Base-by-base conservation (phyloP, 345 rosid species). In the Excoecaria agallocha region DNA sequence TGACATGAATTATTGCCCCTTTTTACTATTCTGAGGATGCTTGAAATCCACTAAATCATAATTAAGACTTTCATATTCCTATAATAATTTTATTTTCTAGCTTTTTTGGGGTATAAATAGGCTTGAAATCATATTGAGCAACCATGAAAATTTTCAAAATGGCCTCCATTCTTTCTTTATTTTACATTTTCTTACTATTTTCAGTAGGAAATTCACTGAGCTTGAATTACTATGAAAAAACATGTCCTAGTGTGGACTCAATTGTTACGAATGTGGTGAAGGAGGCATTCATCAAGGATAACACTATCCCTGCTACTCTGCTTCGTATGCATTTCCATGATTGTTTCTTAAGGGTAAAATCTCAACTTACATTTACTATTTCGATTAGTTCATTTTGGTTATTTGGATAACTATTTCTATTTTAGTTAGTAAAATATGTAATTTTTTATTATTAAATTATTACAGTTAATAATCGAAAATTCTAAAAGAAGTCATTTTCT, bases 291-390 rank as follows among this genome's bases (percentile, higher is more conserved):
- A 35, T 15, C 20, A 76, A 66, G 60, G 88, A 85, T 55, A 83
- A 74, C 20, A 78, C 80, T 37, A 75, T 83, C 55, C 83, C 84
- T 16, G 86, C 85, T 0, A 77, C 86, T 2, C 70, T 85, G 39
- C 84, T 85, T 54, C 72, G 84, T 70, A 82, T 85, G 88, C 88
- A 85, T 74, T 80, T 85, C 79, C 85, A 82, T 16, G 88, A 85
- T 74, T 82, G 86, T 49, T 85, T 82, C 73, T 68, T 85, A 12
- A 80, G 85, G 81, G 87, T 85, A 78, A 1, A 22, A 5, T 6
- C 20, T 30, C 54, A 45, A 30, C 52, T 19, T 22, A 57, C 3
- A 37, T 17, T n/a, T 66, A 37, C 3, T 16, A 20, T 15, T 39
- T 20, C 35, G 52, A 66, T 37, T 3, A 52, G 13, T 38, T 9